Evolutionary conservation across 768 basidiomycete genomes (phyloP).

Genomic region (Xerocomellus dryophilus): DNA sequence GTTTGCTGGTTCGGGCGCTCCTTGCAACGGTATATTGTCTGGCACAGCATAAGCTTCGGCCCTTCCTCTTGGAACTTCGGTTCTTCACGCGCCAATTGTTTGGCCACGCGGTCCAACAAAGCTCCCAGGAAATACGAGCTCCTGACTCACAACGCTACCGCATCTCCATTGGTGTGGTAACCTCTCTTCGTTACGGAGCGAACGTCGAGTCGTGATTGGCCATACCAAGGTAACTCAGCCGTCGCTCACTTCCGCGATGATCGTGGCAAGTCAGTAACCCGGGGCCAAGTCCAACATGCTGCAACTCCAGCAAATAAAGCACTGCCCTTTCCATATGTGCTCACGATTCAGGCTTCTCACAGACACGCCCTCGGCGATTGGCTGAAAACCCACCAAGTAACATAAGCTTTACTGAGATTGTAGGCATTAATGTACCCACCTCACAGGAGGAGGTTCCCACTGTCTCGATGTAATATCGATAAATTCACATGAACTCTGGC

Average conservation of each 20-base stretch:
- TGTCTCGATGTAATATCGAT: not conserved
- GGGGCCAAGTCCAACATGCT: not conserved
- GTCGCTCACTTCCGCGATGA: constrained; percentile 19
- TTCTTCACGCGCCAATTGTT: constrained; percentile 17
- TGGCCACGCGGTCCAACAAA: constrained; percentile 14
- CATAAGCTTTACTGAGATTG: not conserved
- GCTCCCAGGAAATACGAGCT: constrained; percentile 18
- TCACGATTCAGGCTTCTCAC: constrained; percentile 8
- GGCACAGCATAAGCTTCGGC: constrained; percentile 7
- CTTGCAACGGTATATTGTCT: constrained; percentile 1
- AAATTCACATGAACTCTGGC: not conserved
- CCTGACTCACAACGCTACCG: constrained; percentile 6
- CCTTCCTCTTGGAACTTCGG: not conserved
- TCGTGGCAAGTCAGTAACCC: constrained; percentile 18
- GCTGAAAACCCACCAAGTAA: constrained; percentile 1
- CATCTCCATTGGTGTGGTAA: constrained; percentile 3
- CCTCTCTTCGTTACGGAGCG: constrained; percentile 9
- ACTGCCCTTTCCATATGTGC: constrained; percentile 12
- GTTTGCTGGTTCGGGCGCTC: not conserved
- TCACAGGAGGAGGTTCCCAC: not conserved
- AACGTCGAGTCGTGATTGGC: constrained; percentile 15
- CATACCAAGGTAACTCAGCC: constrained; percentile 8
- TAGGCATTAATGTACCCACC: constrained; percentile 4
- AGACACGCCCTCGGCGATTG: constrained; percentile 6
- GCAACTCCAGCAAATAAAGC: constrained; percentile 4